Base-by-base conservation (phyloP, 2,329 filamentous ascomycete genomes). In the Domatiomyces globalis region DNA sequence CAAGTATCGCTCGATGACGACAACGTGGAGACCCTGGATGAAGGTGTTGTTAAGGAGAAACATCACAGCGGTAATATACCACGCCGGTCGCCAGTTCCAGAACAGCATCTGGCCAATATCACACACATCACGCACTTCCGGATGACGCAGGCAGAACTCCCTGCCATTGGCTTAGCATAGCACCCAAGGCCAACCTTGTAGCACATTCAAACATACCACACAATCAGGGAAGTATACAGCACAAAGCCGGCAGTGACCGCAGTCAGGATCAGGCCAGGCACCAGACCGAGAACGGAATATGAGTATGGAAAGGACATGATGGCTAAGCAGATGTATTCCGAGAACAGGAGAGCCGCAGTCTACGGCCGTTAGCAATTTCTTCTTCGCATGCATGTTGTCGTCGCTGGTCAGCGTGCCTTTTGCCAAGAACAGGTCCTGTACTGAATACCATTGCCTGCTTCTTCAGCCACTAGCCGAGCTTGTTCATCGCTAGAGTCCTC, bases 251-350 rank as follows among this genome's bases (percentile, higher is more conserved):
- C 87, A 53, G 94, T 77, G 27, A 90, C 77, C 1, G 85, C 74
- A 0, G 89, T 95, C 63, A 94, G 65, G 55, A 95, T 90, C 50
- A 95, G 67, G 20, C 85, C 88, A 0, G 89, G 88, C 0, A 95
- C 86, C 15, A 95, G 76, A 6, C 89, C 89, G 6, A 95, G 77
- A 25, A 90, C 72, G 44, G 87, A 86, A 68, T 95, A 95, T 0
- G 87, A 94, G 77, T 85, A 94, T 0, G 89, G 89, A 60, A 95
- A 95, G 48, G 86, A 94, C 88, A 95, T 95, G 64, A 95, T 95
- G 19, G 78, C 78, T 68, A 95, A 71, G 66, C 87, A 94, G 54
- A 95, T 95, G 66, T 95, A 95, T 72, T 95, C 89, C 48, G 87
- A 92, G 69, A 95, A 95, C 49, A 95, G 79, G 60, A 95, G 67